phyloP scores from a whole-genome alignment of 192 early-diverging fungal species.

The Mortierella alpina region DNA sequence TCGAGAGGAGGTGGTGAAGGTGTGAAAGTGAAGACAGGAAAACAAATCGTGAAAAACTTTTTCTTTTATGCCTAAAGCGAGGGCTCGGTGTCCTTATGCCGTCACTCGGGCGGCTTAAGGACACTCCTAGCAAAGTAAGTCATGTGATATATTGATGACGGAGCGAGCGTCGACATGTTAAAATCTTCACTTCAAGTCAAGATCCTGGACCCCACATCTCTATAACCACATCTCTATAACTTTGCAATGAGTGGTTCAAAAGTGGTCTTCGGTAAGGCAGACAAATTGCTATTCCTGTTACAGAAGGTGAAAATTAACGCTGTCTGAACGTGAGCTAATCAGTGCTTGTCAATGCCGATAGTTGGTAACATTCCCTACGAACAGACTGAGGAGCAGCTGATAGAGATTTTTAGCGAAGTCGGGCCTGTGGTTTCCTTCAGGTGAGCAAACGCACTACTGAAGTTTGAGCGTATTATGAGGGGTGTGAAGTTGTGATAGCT shows the following conservation, averaged over 20 bases:
- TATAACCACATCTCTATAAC: not conserved
- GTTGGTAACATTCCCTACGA: constrained; percentile 90
- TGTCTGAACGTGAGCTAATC: not conserved
- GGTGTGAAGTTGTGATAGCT: not conserved
- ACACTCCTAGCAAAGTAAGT: too few species aligned
- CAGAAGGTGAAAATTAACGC: not conserved
- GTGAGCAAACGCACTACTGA: constrained; percentile 20
- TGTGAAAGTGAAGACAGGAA: not conserved
- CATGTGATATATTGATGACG: too few species aligned
- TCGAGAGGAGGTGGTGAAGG: not conserved
- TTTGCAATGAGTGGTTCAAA: constrained; percentile 52
- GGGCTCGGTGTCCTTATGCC: too few species aligned
- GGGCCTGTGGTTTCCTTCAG: constrained; percentile 86
- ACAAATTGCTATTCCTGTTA: not conserved
- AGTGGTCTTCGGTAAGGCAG: constrained; percentile 53
- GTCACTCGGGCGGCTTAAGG: too few species aligned
- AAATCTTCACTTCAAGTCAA: too few species aligned
- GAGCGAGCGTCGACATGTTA: too few species aligned
- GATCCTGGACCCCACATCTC: too few species aligned
- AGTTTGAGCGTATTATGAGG: too few species aligned
- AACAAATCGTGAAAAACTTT: not conserved
- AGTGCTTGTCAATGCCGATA: constrained; percentile 11
- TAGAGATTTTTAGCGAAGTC: constrained; percentile 92
- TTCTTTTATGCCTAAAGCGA: too few species aligned
- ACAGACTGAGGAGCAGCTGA: constrained; percentile 91